Conservation (phyloP, 2,329 filamentous ascomycete genomes). For the Fusarium sp. region DNA sequence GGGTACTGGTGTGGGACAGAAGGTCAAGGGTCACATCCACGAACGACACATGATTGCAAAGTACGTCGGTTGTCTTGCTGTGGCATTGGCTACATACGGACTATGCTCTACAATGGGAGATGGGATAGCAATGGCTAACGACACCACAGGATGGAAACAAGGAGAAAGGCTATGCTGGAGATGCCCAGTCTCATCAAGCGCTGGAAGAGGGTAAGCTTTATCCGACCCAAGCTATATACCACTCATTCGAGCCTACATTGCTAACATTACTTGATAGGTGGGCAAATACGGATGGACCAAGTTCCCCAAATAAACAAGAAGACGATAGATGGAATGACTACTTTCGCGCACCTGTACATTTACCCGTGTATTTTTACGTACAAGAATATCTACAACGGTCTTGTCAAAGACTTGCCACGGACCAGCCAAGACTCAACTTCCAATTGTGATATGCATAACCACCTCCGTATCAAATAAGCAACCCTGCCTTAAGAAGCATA, state of each 20-base stretch:
- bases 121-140: slow-evolving; percentile 31
- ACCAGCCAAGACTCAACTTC: neutral
- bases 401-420: slow-evolving; percentile 18
- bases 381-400: slow-evolving; percentile 35
- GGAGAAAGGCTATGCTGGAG: slow-evolving; percentile 90
- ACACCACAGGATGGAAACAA: slow-evolving; percentile 77
- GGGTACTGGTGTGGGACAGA: slow-evolving; percentile 91
- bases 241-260: slow-evolving; percentile 10
- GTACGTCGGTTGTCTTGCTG: slow-evolving; percentile 57
- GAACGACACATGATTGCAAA: slow-evolving; percentile 85
- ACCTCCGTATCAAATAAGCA: neutral
- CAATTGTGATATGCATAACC: slow-evolving; percentile 2
- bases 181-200: slow-evolving; percentile 93
- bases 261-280: slow-evolving; percentile 58
- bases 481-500: neutral
- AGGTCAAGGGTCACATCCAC: slow-evolving; percentile 94
- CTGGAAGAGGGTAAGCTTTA: slow-evolving; percentile 82
- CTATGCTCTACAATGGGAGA: neutral
- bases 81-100: neutral
- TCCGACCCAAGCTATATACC: neutral
- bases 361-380: slow-evolving; percentile 51
- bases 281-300: slow-evolving; percentile 67
- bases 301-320: slow-evolving; percentile 63
- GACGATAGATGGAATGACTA: slow-evolving; percentile 33
- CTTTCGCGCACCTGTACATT: slow-evolving; percentile 47